Evolutionary conservation across 2,329 filamentous ascomycete genomes (phyloP), one percentile per base, ranked within the genome.

Genomic region (Colletotrichum incanum): DNA sequence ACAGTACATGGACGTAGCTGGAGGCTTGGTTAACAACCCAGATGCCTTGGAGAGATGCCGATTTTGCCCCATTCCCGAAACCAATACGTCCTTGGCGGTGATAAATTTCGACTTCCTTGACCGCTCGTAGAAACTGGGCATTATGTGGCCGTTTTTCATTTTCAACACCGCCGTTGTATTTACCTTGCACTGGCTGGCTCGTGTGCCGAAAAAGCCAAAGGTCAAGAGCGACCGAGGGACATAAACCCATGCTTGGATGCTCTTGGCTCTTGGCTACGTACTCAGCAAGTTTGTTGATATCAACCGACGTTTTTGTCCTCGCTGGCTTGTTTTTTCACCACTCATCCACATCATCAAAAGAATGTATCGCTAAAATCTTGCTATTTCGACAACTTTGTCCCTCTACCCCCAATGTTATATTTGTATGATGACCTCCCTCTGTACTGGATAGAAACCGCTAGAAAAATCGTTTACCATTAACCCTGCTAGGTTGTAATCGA

Each of bases 81-180:
- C 84, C 0, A 81, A 86, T 39, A 75, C 76, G 16, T 85, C 82
- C 47, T 47, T 86, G 65, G 67, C 81, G 1, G 67, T 37, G 0
- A 82, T 85, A 41, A 80, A 83, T 41, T 85, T 87, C 61, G 80
- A 80, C 43, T 89, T 87, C 68, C 77, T 76, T 49, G 75, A 88
- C 49, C 78, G 86, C 20, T 90, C 88, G 87, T 83, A 88, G 64
- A 86, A 90, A 68, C 88, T 86, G 67, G 88, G 88, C 0, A 78
- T 91, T 3, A 79, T 88, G 45, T 89, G 86, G 81, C 84, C 82
- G 0, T 89, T 87, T 63, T 82, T 88, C 41, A 77, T 81, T 2
- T 86, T 87, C 74, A 89, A 89, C 62, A 74, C 86, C 23, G 78
- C 79, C 20, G 84, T 81, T 1, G 86, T 87, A 0, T 76, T 89